phyloP scores from a whole-genome alignment of 2,329 filamentous ascomycete species.

The Chrysoporthe austroafricana region DNA sequence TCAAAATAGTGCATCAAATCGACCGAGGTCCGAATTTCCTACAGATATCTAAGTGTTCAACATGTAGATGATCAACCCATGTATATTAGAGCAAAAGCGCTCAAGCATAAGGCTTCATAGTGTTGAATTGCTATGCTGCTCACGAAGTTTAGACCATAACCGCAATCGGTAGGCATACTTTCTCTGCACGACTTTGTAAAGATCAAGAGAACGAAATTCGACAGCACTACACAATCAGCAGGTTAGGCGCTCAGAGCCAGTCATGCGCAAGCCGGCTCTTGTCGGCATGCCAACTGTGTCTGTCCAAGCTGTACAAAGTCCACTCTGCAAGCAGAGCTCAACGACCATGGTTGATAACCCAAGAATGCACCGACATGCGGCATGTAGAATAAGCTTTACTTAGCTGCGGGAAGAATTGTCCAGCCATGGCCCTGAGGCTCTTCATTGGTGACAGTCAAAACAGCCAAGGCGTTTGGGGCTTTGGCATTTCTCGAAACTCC shows the following conservation, averaged over 20 bases:
- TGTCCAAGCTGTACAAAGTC: background rate
- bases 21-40: background rate
- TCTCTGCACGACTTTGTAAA: too few relatives aligned
- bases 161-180: too few relatives aligned
- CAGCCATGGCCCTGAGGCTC: background rate
- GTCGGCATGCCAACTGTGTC: background rate
- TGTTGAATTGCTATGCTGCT: too few relatives aligned
- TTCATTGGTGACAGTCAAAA: slow-evolving; percentile 8
- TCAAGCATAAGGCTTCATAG: too few relatives aligned
- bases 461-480: slow-evolving; percentile 24
- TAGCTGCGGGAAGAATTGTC: background rate
- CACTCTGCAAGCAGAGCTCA: background rate
- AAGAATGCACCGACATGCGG: background rate
- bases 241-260: background rate
- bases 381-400: background rate
- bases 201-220: too few relatives aligned
- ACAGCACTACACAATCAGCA: too few relatives aligned
- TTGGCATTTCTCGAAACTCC: background rate
- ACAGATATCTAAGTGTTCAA: too few relatives aligned
- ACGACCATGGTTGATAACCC: background rate
- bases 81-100: too few relatives aligned
- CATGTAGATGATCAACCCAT: too few relatives aligned
- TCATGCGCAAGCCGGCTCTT: background rate
- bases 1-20: too few relatives aligned
- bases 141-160: too few relatives aligned